A percentile compares a stretch with the other conserved stretches of the same genome.
Conservation (phyloP, 495 filamentous ascomycete species). For the Pyrenopolyporus hunteri region DNA sequence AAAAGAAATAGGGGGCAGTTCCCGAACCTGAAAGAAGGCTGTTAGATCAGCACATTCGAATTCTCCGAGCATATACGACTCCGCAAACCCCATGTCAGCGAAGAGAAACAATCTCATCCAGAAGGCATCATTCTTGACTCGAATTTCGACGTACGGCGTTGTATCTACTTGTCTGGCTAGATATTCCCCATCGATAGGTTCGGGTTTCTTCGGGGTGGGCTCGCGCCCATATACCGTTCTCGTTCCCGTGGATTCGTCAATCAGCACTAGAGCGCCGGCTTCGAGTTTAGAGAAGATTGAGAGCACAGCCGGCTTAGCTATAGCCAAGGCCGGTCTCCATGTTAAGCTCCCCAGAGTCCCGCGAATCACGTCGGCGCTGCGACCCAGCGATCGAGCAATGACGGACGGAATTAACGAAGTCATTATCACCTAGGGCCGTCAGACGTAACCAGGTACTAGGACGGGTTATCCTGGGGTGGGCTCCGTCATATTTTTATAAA, state of each 20-base stretch:
- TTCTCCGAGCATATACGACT: conserved; percentile 74
- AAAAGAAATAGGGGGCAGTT: too few species aligned
- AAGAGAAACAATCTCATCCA: conserved; percentile 69
- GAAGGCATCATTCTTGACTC: conserved; percentile 65
- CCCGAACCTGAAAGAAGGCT: conserved; percentile 67
- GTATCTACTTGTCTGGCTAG: conserved; percentile 29
- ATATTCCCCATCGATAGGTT: conserved; percentile 35
- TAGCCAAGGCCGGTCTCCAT: conserved; percentile 46
- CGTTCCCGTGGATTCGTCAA: conserved; percentile 46
- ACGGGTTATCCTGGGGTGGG: too few species aligned
- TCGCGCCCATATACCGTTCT: conserved; percentile 43
- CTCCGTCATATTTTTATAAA: too few species aligned
- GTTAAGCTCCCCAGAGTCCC: conserved; percentile 45
- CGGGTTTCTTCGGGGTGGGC: conserved; percentile 25
- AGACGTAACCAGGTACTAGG: neutral
- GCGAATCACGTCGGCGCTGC: conserved; percentile 43
- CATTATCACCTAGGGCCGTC: conserved; percentile 5
- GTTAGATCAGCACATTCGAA: conserved; percentile 66
- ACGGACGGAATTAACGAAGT: conserved; percentile 31
- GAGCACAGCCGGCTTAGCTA: conserved; percentile 49
- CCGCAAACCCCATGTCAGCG: conserved; percentile 76
- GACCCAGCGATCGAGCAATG: conserved; percentile 36
- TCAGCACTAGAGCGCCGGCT: conserved; percentile 50
- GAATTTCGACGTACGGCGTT: conserved; percentile 51
- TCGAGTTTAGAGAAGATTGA: conserved; percentile 50